Conservation (phyloP, 2,329 filamentous ascomycete genomes). For the Colletotrichum australisinense region DNA sequence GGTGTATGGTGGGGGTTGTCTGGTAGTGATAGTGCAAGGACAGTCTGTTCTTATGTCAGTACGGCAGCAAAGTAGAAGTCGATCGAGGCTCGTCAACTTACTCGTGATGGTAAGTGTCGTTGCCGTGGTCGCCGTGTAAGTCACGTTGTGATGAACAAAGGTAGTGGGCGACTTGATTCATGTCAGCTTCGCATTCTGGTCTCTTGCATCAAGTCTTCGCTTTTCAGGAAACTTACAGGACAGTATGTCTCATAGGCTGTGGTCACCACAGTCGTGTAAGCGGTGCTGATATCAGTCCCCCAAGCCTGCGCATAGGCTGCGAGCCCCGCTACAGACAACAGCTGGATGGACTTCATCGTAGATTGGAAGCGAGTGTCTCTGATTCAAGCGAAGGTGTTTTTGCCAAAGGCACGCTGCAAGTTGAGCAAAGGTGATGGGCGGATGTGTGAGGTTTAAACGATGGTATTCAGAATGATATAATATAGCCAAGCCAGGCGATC, state of each 20-base stretch:
- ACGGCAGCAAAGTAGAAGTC: background rate
- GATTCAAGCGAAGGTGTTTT: conserved; percentile 35
- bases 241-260: conserved; percentile 55
- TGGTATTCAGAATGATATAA: background rate
- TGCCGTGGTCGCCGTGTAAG: conserved; percentile 55
- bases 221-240: conserved; percentile 47
- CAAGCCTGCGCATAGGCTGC: conserved; percentile 43
- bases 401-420: conserved; percentile 38
- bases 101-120: conserved; percentile 59
- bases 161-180: conserved; percentile 48
- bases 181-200: background rate
- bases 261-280: conserved; percentile 51
- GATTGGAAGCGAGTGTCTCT: conserved; percentile 39
- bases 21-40: conserved; percentile 56
- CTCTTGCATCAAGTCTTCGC: background rate
- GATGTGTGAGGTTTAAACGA: background rate
- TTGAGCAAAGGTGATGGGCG: conserved; percentile 34
- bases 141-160: conserved; percentile 52
- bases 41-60: conserved; percentile 53
- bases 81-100: conserved; percentile 40
- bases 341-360: conserved; percentile 50
- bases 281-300: conserved; percentile 37
- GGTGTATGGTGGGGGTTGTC: conserved; percentile 44
- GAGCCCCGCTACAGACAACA: conserved; percentile 47
- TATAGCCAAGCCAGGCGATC: conserved; percentile 1